Base-by-base conservation (phyloP, 2,329 filamentous ascomycete species). In the Xenoacremonium recifei region DNA sequence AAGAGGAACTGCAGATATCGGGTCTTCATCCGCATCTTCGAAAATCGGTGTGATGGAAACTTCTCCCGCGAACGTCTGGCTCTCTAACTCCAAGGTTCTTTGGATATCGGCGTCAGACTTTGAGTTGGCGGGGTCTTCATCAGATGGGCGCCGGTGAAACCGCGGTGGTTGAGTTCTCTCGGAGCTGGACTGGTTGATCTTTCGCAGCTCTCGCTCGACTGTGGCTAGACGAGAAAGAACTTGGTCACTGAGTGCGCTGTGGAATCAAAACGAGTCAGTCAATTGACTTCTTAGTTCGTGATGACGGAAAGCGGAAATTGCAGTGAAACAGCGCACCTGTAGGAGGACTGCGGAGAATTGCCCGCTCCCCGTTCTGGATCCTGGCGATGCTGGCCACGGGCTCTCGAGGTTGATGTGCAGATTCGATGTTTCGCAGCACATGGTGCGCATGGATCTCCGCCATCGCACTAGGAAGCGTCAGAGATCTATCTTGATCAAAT, bases 51-150 rank as follows among this genome's bases (percentile, higher is more conserved):
- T 44, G 29, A 51, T 51, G 3, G 49, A 37, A 18, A 50, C 45
- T 19, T 51, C 49, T 16, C 49, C 49, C 1, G 49, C 49, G 31
- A 51, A 51, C 2, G 49, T 51, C 7, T 51, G 49, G 4, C 49
- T 45, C 19, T 51, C 49, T 6, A 38, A 35, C 37, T 51, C 49
- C 4, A 51, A 17, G 15, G 46, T 38, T 3, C 35, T 45, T 30
- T 50, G 41, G 1, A 51, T 41, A 10, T 51, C 37, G 2, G 42
- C 41, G 1, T 35, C 29, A 1, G 33, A 35, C 4, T 3, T 36
- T 51, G 13, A 39, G 34, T 3, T 48, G 37, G 7, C n/a, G n/a
- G n/a, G n/a, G n/a, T 51, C 44, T 5, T 44, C 47, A 9, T 5
- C 31, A 11, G 39, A 37, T 16, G 39, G 35, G 29, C 9, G 27